Base-by-base conservation (phyloP, 108 stramenopile species). In the Skeletonema potamos region DNA sequence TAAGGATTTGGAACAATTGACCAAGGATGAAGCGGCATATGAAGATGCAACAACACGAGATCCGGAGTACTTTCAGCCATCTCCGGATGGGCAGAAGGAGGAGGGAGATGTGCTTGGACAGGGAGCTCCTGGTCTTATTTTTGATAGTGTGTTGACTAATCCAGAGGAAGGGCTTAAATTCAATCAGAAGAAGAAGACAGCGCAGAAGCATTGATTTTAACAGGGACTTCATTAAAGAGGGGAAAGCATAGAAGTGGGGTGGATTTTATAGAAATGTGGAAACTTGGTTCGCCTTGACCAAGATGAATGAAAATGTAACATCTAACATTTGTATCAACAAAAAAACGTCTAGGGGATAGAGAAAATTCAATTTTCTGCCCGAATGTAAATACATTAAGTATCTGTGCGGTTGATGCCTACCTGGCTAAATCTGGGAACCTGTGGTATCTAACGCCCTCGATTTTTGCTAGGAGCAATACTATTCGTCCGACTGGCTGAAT, bases 121-220 rank as follows among this genome's bases (percentile, higher is more conserved):
- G 74, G 95, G 95, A 60, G 60, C 74, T 13, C 95, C 95, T 18
- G 95, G 95, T 68, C 84, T 85, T 56, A 96, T 96, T 78, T 93
- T 96, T 74, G 86, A 93, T 66, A 86, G 82, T 65, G 82, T 85
- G 24, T 74, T 96, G 70, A 89, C 89, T 27, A 82, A 91, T 69
- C 92, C 92, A 18, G 89, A 92, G 60, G 88, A 89, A 74, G 89
- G 89, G 27, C 73, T 93, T 46, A 82, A 66, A 85, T 70, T 85
- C 51, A 71, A 74, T 68, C 64, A 84, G 60, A 72, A 76, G 43
- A 37, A 68, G 63, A 69, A 66, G 64, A 43, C 43, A 55, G 67
- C 57, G 22, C 48, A 48, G 7, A 48, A 48, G 48, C 20, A 48
- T 4, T 48, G 22, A 48, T 48, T 48, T 34, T 34, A 2, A 44